Evolutionary conservation across 73 alveolate species (phyloP), one percentile per base, ranked within the genome.

Genomic region (Paramecium biaurelia): DNA sequence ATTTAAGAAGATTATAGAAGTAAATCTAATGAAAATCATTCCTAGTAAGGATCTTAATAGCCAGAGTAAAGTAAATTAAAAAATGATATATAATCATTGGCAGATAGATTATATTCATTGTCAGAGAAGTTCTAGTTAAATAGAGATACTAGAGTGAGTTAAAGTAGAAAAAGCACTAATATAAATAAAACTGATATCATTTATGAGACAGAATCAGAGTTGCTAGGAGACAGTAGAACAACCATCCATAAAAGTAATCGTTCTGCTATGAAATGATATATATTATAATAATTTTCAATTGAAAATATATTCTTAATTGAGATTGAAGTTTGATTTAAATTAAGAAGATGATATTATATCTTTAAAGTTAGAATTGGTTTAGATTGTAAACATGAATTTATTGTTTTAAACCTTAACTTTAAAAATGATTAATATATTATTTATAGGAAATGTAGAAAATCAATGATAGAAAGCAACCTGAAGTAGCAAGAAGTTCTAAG

Each of bases 141-240:
- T n/a, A 74, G 26, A 37, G 87, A 41, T 11, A 5, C 18, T 0
- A 63, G 47, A 26, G 26, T 14, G 11, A 26, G 84, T 34, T 34
- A 37, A 12, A 24, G 35, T 20, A 74, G 87, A 74, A 74, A 37
- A 15, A 41, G 59, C 15, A 34, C 45, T 4, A 12, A 34, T 7
- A 72, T 79, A 11, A 42, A 79, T 18, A 79, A 30, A 42, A 30
- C 90, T 20, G 90, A 79, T 30, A 79, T 79, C 1, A 79, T 79
- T 14, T 79, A 14, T 79, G 76, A 79, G 12, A 79, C 90, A 1
- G 90, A 79, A 23, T 43, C 76, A 23, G 90, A 79, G 12, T 32
- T 45, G 10, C 23, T 41, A 21, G 45, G 32, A 12, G 86, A 72
- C 3, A 72, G 86, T 38, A 32, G 86, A 30, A 32, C 45, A 63